These are phyloP conservation scores for Kockovaella imperatae DNA, from an alignment of 768 basidiomycete species.

Conservation along the genomic window DNA sequence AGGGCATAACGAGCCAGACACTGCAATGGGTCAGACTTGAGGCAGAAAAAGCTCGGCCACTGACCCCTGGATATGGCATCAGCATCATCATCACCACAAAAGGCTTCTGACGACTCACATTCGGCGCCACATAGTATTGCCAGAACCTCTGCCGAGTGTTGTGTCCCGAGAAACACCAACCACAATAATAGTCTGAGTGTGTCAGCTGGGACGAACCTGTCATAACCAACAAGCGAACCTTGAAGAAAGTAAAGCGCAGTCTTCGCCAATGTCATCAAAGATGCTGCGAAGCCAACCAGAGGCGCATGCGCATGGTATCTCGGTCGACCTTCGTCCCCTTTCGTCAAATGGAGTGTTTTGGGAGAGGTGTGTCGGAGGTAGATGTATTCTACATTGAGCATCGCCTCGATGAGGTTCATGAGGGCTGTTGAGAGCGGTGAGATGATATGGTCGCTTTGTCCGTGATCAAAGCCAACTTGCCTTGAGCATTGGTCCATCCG, in stretches of 20 bases:
- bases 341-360: constrained; percentile 43
- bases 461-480: constrained; percentile 48
- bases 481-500: constrained; percentile 80
- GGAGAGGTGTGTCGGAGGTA: constrained; percentile 60
- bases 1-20: constrained; percentile 69
- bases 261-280: constrained; percentile 74
- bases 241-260: constrained; percentile 74
- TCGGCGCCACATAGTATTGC: constrained; percentile 65
- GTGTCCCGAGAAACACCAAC: constrained; percentile 66
- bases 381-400: constrained; percentile 65
- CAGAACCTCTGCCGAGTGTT: constrained; percentile 51
- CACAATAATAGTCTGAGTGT: constrained; percentile 28
- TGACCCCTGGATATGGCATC: constrained; percentile 12
- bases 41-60: constrained; percentile 1
- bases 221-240: constrained; percentile 51
- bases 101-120: constrained; percentile 46
- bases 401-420: constrained; percentile 69
- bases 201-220: neutral
- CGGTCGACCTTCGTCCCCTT: constrained; percentile 1
- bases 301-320: constrained; percentile 54
- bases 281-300: constrained; percentile 64
- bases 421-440: constrained; percentile 51
- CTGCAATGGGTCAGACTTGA: constrained; percentile 49
- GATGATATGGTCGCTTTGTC: neutral
- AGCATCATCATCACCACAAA: constrained; percentile 7